Evolutionary conservation across 2,329 filamentous ascomycete genomes (phyloP), one percentile per base, ranked within the genome.

Genomic region (Aspergillus alliaceus): DNA sequence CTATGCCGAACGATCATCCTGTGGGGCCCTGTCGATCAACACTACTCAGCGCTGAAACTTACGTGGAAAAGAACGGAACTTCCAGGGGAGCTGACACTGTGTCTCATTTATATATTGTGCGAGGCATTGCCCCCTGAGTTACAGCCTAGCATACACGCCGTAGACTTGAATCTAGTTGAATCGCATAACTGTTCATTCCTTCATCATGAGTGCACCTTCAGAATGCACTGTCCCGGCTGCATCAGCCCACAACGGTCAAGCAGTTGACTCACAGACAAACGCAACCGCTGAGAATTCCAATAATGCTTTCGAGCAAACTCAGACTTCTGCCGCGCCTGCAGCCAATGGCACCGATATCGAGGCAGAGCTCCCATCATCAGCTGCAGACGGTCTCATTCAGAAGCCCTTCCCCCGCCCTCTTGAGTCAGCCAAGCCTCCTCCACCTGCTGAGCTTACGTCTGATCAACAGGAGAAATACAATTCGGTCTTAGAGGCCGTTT

Each of bases 401-500:
- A 86, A 82, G 42, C 88, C 87, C 32, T 80, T 90, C 61, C 72
- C 76, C n/a, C 70, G 74, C 8, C 87, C 88, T 2, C 74, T 82
- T 2, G 76, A 87, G 2, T 77, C 78, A 34, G 83, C 83, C 71
- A 84, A 83, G 57, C 85, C 89, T 2, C 71, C 78, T 12, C 71
- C 84, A 6, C 80, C 81, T 9, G 74, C 84, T 6, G 74, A 82
- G 57, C 84, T 97, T 66, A 92, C 87, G 11, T 70, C 84, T 9
- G 91, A 96, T 34, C 90, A 98, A 76, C 77, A 90, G 70, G 73
- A 82, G 64, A 97, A 96, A 78, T 98, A 97, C 78, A 84, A 88
- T 42, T 79, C 85, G 62, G 82, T 98, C 51, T 84, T 98, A 46
- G 80, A 84, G 47, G 83, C 84, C 53, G 91, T 87, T 44, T 87